phyloP scores from a whole-genome alignment of 1,139 yeast species.

The Yamadazyma sp. region DNA sequence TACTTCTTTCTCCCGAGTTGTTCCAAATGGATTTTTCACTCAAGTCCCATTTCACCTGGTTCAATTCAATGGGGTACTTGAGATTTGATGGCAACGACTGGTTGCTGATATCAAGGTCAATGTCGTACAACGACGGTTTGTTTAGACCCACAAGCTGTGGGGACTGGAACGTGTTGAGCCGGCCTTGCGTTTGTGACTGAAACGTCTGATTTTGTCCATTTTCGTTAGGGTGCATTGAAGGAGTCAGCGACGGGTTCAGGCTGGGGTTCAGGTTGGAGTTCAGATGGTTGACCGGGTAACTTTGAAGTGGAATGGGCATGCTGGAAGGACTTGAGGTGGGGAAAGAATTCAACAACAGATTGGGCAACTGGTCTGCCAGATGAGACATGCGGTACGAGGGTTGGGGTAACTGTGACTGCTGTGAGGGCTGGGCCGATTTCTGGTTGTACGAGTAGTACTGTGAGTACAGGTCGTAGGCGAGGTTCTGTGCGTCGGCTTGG shows the following conservation, averaged over 20 bases:
- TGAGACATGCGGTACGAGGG: no score
- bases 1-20: conserved; percentile 12
- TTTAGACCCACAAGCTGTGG: conserved; percentile 5
- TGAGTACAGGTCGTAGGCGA: no score
- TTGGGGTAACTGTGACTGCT: no score
- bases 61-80: conserved; percentile 10
- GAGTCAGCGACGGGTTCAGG: conserved; percentile 4
- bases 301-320: neutral
- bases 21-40: conserved; percentile 16
- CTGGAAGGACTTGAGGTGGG: neutral
- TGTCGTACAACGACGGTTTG: conserved; percentile 7
- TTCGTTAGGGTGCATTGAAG: neutral
- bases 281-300: neutral
- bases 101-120: conserved; percentile 11
- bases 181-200: neutral
- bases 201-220: neutral
- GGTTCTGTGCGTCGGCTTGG: no score
- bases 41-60: conserved; percentile 13
- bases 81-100: conserved; percentile 12
- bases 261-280: neutral
- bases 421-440: no score
- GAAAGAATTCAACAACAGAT: neutral
- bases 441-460: no score
- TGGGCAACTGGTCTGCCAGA: neutral
- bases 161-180: conserved; percentile 7